Percentiles rank a stretch among this genome's conserved stretches.
These are phyloP conservation scores for Alternaria sp. DNA, from an alignment of 2,329 filamentous ascomycete species.

Conservation along the genomic window DNA sequence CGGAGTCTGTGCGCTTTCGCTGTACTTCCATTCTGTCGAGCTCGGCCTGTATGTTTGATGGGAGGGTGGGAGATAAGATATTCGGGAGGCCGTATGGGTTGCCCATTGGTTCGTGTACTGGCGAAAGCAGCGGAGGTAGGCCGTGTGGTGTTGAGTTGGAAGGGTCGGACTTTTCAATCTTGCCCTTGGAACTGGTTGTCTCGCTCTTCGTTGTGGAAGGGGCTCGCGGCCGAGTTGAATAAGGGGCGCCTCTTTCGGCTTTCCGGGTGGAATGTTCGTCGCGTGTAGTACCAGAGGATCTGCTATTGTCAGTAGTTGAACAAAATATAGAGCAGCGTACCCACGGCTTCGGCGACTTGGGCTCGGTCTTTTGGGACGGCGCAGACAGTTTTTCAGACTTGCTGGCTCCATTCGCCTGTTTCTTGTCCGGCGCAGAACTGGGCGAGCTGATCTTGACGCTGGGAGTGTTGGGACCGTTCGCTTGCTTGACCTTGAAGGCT, in stretches of 20 bases:
- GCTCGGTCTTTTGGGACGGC: conserved; percentile 18
- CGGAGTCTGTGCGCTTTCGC: conserved; percentile 43
- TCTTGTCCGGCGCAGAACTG: conserved; percentile 30
- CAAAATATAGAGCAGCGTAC: neutral
- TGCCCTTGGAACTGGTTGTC: conserved; percentile 45
- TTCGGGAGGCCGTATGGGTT: conserved; percentile 55
- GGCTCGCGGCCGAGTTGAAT: conserved; percentile 19
- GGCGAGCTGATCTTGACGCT: conserved; percentile 42
- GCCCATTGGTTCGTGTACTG: conserved; percentile 51
- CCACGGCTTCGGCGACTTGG: conserved; percentile 29
- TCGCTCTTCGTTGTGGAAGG: conserved; percentile 44
- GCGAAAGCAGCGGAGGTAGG: conserved; percentile 46
- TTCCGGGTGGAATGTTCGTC: conserved; percentile 24
- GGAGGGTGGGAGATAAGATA: conserved; percentile 64
- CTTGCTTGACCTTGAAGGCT: conserved; percentile 65
- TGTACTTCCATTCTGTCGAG: conserved; percentile 53
- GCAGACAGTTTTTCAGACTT: conserved; percentile 24
- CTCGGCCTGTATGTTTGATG: conserved; percentile 61
- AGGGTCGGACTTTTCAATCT: conserved; percentile 32
- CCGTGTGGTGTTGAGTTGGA: conserved; percentile 47
- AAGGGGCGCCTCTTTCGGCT: conserved; percentile 15
- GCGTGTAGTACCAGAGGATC: conserved; percentile 23
- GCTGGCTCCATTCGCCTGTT: conserved; percentile 36
- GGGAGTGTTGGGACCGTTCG: conserved; percentile 38
- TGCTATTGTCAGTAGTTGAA: conserved; percentile 24